These are phyloP conservation scores for Colletotrichum sp. DNA, from an alignment of 2,329 filamentous ascomycete genomes.

Conservation along the genomic window DNA sequence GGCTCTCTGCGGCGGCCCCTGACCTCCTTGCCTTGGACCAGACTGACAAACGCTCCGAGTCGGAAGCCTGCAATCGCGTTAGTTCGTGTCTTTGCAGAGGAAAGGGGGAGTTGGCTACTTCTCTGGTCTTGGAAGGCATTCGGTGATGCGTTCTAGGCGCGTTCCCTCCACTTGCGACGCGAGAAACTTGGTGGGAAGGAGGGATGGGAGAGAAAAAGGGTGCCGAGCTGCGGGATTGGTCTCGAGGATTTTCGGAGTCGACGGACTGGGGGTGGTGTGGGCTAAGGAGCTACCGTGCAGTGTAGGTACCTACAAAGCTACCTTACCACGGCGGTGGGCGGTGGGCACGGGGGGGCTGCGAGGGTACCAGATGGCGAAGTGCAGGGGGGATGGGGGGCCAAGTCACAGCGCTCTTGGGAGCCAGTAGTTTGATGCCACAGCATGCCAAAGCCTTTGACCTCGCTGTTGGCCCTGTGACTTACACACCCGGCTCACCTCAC, in stretches of 20 bases:
- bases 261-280: conserved; percentile 19
- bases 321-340: background rate
- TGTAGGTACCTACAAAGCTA: conserved; percentile 1
- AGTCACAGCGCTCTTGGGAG: conserved; percentile 12
- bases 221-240: conserved; percentile 22
- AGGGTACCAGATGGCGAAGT: background rate
- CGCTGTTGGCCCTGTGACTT: conserved; percentile 7
- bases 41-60: conserved; percentile 14
- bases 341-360: background rate
- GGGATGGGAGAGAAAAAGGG: conserved; percentile 23
- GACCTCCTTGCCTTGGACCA: conserved; percentile 19
- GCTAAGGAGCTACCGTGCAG: conserved; percentile 24
- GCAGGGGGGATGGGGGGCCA: background rate
- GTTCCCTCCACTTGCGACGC: conserved; percentile 28
- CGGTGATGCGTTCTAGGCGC: conserved; percentile 25
- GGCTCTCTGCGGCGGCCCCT: conserved; percentile 22
- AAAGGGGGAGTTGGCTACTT: conserved; percentile 18
- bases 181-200: conserved; percentile 23
- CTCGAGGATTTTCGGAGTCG: conserved; percentile 28
- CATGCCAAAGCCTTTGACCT: background rate
- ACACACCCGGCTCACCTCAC: background rate
- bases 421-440: conserved; percentile 13
- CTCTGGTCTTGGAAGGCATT: conserved; percentile 24
- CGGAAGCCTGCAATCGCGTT: conserved; percentile 9
- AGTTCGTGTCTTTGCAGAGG: conserved; percentile 5